phyloP scores from a whole-genome alignment of 768 basidiomycete species.

The Chalciporus pseudorubinellus region DNA sequence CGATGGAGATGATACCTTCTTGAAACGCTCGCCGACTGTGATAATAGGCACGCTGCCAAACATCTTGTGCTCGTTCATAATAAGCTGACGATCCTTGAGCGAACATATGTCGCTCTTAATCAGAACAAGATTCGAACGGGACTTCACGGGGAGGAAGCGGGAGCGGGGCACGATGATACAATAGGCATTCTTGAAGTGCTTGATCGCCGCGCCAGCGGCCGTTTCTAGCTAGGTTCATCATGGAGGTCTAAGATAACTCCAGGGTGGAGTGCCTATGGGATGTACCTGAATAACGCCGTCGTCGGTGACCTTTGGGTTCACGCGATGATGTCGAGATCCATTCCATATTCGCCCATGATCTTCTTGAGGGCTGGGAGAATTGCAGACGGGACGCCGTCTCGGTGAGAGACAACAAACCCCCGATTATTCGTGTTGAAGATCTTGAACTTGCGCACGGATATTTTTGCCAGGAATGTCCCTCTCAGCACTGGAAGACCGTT shows the following conservation, averaged over 20 bases:
- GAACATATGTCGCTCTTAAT: conserved; percentile 95
- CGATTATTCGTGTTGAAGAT: conserved; percentile 87
- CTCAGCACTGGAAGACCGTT: background rate
- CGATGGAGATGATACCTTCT: conserved; percentile 58
- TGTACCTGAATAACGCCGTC: conserved; percentile 80
- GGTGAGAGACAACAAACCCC: conserved; percentile 42
- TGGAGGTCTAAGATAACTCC: conserved; percentile 4
- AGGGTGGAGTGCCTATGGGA: background rate
- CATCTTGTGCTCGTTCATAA: conserved; percentile 81
- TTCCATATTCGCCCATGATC: conserved; percentile 79
- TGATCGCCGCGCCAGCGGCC: conserved; percentile 91
- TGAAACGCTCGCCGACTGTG: conserved; percentile 96
- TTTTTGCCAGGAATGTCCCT: conserved; percentile 2
- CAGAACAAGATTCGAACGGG: conserved; percentile 82
- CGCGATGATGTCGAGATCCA: conserved; percentile 95
- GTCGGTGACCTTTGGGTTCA: conserved; percentile 87
- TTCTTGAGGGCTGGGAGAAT: conserved; percentile 71
- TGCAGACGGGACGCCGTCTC: background rate
- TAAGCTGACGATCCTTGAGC: conserved; percentile 81
- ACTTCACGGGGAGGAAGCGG: conserved; percentile 91
- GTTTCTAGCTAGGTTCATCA: conserved; percentile 62
- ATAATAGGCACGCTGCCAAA: conserved; percentile 91
- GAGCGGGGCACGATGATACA: conserved; percentile 94
- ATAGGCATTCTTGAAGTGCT: conserved; percentile 88
- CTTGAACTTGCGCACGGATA: conserved; percentile 81